These are phyloP conservation scores for Pleurotus tuoliensis DNA, from an alignment of 768 basidiomycete species.

Conservation along the genomic window DNA sequence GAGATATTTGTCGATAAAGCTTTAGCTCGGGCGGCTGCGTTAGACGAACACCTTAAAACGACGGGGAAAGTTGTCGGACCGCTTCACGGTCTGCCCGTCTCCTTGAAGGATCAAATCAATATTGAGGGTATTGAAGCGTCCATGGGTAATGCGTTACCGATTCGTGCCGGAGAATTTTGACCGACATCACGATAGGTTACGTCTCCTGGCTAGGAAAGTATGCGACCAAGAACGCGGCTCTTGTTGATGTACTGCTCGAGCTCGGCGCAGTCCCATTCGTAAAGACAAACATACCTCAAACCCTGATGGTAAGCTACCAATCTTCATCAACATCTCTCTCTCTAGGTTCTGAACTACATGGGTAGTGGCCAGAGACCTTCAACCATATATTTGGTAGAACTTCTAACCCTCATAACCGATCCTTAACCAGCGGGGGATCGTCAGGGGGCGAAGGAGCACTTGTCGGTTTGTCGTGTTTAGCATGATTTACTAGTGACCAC, in stretches of 20 bases:
- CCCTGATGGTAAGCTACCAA: constrained; percentile 55
- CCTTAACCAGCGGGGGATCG: constrained; percentile 73
- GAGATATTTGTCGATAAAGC: constrained; percentile 81
- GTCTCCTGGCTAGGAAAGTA: constrained; percentile 66
- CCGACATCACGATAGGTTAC: constrained; percentile 43
- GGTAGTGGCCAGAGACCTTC: constrained; percentile 72
- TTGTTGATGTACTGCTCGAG: constrained; percentile 63
- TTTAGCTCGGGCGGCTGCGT: constrained; percentile 54
- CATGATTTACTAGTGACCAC: too few relatives aligned
- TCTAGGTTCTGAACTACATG: background rate
- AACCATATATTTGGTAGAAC: constrained; percentile 82
- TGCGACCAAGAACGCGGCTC: constrained; percentile 53
- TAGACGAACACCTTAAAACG: constrained; percentile 57
- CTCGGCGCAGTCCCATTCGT: constrained; percentile 71
- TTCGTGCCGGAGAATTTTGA: background rate
- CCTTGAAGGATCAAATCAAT: constrained; percentile 70
- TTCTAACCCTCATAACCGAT: constrained; percentile 68
- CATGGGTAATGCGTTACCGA: constrained; percentile 9
- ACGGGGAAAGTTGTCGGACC: constrained; percentile 70
- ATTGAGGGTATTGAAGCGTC: constrained; percentile 60
- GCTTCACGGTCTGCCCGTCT: constrained; percentile 72
- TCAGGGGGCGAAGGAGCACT: constrained; percentile 87
- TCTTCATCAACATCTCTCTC: background rate
- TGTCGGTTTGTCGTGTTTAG: constrained; percentile 35
- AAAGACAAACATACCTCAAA: constrained; percentile 75